Conservation (phyloP, 306 rosid species). For the Betula pendula region DNA sequence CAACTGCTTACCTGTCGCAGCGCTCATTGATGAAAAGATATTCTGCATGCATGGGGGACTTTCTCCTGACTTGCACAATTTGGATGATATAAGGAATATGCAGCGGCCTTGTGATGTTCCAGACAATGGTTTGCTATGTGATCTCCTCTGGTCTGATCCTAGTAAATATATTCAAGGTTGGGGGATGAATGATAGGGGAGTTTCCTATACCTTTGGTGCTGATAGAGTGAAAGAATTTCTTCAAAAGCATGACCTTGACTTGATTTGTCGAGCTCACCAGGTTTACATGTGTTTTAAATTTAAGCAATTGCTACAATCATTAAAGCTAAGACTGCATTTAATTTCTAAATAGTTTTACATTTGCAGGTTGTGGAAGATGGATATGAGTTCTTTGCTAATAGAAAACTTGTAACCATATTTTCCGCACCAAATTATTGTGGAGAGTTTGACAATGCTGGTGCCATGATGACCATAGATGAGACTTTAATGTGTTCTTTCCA, state of each 20-base stretch:
- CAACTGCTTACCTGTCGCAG: conserved; percentile 90
- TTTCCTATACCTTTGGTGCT: conserved; percentile 77
- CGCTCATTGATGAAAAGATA: conserved; percentile 74
- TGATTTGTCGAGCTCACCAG: conserved; percentile 92
- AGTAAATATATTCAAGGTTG: conserved; percentile 58
- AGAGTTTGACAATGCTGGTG: conserved; percentile 89
- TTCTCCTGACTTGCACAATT: conserved; percentile 61
- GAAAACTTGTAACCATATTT: conserved; percentile 78
- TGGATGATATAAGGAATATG: conserved; percentile 58
- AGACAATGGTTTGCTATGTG: conserved; percentile 74
- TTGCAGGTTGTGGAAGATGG: conserved; percentile 91
- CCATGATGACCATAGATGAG: conserved; percentile 84
- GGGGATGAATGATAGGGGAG: conserved; percentile 82
- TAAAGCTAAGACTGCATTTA: conserved; percentile 11
- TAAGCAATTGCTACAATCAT: not conserved
- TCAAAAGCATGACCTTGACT: conserved; percentile 65
- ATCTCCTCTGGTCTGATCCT: conserved; percentile 93
- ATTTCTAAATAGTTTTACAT: conserved; percentile 14
- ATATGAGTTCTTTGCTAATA: conserved; percentile 81
- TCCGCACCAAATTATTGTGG: conserved; percentile 96
- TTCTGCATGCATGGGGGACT: conserved; percentile 95
- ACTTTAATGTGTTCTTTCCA: conserved; percentile 79
- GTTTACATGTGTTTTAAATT: conserved; percentile 31
- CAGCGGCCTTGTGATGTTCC: conserved; percentile 73
- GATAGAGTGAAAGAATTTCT: conserved; percentile 67